phyloP scores from a whole-genome alignment of 495 filamentous ascomycete species.

The Aspergillus asperescens region DNA sequence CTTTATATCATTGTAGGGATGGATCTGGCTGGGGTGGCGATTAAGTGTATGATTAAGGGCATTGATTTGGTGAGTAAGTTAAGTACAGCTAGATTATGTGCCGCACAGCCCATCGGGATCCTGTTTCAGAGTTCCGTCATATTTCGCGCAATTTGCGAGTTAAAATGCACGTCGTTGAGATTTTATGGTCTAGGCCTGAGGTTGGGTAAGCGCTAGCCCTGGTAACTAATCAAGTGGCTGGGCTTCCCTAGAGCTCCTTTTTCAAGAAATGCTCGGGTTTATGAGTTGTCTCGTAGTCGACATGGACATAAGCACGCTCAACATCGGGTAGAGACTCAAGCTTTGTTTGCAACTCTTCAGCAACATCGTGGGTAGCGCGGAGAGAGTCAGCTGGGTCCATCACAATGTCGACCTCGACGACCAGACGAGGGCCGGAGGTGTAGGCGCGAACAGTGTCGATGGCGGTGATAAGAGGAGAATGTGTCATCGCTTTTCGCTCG shows the following conservation, averaged over 20 bases:
- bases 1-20: neutral
- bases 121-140: too few species aligned
- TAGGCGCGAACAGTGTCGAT: slow-evolving; percentile 96
- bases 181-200: too few species aligned
- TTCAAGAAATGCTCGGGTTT: slow-evolving; percentile 74
- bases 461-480: slow-evolving; percentile 69
- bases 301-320: slow-evolving; percentile 93
- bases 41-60: neutral
- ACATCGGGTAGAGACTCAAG: slow-evolving; percentile 88
- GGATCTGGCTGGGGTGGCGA: neutral
- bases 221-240: neutral
- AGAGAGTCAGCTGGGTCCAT: slow-evolving; percentile 68
- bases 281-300: slow-evolving; percentile 96
- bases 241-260: slow-evolving; percentile 38
- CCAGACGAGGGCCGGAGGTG: slow-evolving; percentile 81
- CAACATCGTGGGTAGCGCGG: slow-evolving; percentile 81
- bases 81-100: neutral
- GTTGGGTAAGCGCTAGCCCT: neutral
- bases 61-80: too few species aligned
- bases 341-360: slow-evolving; percentile 91
- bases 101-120: too few species aligned
- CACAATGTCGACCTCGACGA: slow-evolving; percentile 86
- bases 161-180: too few species aligned
- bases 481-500: slow-evolving; percentile 64
- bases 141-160: too few species aligned